Percentiles rank a stretch among this genome's conserved stretches.
Conservation (phyloP, 352 stramenopile species). For the Stramenopiles sp. region DNA sequence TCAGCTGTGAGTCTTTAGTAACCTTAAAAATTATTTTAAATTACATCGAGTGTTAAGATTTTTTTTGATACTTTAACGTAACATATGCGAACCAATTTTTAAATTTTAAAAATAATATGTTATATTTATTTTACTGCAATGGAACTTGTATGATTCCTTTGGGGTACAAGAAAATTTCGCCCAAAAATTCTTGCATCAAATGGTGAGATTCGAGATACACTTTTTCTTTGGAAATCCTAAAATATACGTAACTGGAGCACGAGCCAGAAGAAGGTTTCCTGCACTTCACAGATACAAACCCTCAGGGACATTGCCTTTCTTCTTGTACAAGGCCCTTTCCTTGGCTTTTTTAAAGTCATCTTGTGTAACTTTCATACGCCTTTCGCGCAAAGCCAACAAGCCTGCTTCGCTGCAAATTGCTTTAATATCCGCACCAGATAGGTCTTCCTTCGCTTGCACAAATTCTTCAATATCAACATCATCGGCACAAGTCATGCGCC, state of each 20-base stretch:
- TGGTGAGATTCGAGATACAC: too few species aligned
- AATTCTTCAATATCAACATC: conserved; percentile 99
- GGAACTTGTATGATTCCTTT: too few species aligned
- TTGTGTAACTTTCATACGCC: conserved; percentile 98
- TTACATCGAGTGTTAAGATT: not conserved
- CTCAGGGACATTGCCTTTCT: conserved; percentile 99
- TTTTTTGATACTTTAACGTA: not conserved
- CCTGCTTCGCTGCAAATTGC: conserved; percentile 98
- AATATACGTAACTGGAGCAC: not conserved
- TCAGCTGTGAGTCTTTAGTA: too few species aligned
- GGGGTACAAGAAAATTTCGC: too few species aligned
- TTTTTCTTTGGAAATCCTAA: too few species aligned
- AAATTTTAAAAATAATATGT: not conserved
- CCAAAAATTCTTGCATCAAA: too few species aligned
- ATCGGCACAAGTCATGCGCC: conserved; percentile 84
- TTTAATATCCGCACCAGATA: conserved; percentile 98
- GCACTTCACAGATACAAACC: conserved; percentile 79
- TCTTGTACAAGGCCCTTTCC: conserved; percentile 98
- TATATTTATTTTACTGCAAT: too few species aligned
- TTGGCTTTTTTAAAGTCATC: conserved; percentile 99
- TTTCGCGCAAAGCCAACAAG: conserved; percentile 91
- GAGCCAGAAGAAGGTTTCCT: not conserved
- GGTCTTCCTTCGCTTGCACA: conserved; percentile 98
- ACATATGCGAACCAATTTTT: not conserved
- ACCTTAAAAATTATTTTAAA: too few species aligned